Percentiles rank a stretch among this genome's conserved stretches.
Conservation (phyloP, 257 asterid species). For the Schizonepeta tenuifolia region DNA sequence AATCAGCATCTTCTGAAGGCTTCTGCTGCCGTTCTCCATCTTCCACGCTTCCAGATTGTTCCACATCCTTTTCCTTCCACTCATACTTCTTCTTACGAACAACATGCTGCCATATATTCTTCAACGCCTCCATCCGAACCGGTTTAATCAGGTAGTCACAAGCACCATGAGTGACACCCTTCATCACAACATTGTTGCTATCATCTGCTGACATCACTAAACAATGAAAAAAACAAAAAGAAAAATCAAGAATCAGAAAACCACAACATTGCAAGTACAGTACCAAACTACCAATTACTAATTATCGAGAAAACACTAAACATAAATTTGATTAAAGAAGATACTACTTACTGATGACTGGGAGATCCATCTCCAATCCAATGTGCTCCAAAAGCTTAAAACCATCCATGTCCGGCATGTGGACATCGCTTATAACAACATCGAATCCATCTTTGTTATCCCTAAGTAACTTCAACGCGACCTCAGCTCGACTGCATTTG, state of each 20-base stretch:
- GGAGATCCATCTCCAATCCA: conserved; percentile 55
- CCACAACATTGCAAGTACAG: too few relatives aligned
- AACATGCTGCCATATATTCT: conserved; percentile 96
- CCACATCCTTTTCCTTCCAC: conserved; percentile 65
- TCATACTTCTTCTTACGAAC: conserved; percentile 80
- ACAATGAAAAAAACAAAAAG: conserved; percentile 26
- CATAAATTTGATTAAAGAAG: not conserved
- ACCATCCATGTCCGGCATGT: conserved; percentile 67
- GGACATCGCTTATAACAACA: conserved; percentile 54
- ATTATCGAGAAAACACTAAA: not conserved
- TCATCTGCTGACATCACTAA: conserved; percentile 99
- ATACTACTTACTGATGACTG: conserved; percentile 58
- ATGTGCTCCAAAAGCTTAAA: conserved; percentile 53
- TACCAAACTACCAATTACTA: not conserved
- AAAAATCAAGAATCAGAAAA: conserved; percentile 21
- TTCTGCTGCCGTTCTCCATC: conserved; percentile 69
- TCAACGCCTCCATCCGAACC: conserved; percentile 84
- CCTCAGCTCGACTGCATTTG: conserved; percentile 72
- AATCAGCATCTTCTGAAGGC: conserved; percentile 63
- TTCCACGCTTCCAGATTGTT: conserved; percentile 72
- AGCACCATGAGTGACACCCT: conserved; percentile 93
- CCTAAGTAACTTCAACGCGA: conserved; percentile 63
- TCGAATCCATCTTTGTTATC: conserved; percentile 52
- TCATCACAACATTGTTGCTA: conserved; percentile 80
- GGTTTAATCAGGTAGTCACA: conserved; percentile 94